Base-by-base conservation (phyloP, 495 filamentous ascomycete species). In the Cercophora scortea region DNA sequence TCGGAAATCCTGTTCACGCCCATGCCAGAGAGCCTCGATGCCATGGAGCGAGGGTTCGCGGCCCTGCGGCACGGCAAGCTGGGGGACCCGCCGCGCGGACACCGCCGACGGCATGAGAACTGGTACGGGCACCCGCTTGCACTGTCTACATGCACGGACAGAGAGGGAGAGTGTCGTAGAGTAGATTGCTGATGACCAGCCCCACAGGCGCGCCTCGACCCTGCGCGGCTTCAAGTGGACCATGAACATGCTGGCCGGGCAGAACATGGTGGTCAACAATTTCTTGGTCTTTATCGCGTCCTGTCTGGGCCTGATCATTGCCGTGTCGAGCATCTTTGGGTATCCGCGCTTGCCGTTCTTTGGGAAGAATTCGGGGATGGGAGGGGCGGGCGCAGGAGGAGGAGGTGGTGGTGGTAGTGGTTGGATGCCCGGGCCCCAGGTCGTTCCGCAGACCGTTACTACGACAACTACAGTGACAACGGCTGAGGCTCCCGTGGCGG, bases 311-410 rank as follows among this genome's bases (percentile, higher is more conserved):
- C 42, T 55, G 15, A 13, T 55, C 6, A 32, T 55, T 16, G 53
- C 41, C 32, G 33, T 50, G 36, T 50, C 53, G 11, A 34, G 25
- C 12, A 55, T 55, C 16, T 39, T 55, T 50, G 53, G 53, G 17
- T 47, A 42, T 34, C 53, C 53, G 13, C 10, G n/a, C 4, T 35
- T 55, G 2, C 53, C 53, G 5, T 33, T 55, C 13, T 32, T 45
- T 9, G 16, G n/a, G 12, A 13, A 15, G 35, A 25, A 25, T 25
- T 15, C 3, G 3, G 36, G 10, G 36, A 38, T 38, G 13, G 10
- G 13, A 38, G 13, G 36, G 8, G 8, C 36, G 5, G 25, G 25
- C 2, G 25, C 2, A 25, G 25, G 25, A 2, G 25, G 25, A 2
- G 25, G 25, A 2, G 25, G 25, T 25, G 25, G 25, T 25, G 25